A percentile compares a stretch with the other conserved stretches of the same genome.
Conservation (phyloP, 192 early-diverging fungal genomes). For the Geosiphon pyriformis region DNA sequence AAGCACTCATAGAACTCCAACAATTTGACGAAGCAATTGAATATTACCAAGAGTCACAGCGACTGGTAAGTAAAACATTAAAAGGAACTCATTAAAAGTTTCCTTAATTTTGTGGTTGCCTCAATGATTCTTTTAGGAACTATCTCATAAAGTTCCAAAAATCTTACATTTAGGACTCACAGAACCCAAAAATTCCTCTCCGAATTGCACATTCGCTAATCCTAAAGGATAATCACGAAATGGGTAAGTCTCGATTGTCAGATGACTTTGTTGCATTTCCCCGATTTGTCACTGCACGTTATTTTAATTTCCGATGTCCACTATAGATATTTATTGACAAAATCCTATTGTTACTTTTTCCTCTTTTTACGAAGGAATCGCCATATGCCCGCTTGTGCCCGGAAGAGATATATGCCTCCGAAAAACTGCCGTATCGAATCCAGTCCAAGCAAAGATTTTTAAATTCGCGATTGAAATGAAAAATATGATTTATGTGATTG, state of each 20-base stretch:
- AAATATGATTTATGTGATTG: constrained; percentile 83
- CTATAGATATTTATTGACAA: constrained; percentile 6
- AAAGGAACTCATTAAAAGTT: background rate
- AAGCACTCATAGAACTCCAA: constrained; percentile 46
- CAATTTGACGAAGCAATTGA: constrained; percentile 46
- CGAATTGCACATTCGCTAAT: constrained; percentile 50
- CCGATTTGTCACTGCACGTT: no score
- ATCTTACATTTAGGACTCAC: constrained; percentile 35
- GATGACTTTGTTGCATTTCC: no score
- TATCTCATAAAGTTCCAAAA: background rate
- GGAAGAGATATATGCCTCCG: constrained; percentile 65
- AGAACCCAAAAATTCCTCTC: constrained; percentile 38
- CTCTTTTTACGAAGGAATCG: constrained; percentile 35
- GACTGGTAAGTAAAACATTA: constrained; percentile 21
- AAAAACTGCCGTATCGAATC: constrained; percentile 42
- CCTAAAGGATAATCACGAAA: constrained; percentile 47
- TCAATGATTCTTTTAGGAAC: background rate
- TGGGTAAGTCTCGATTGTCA: constrained; percentile 31
- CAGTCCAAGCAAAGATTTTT: constrained; percentile 71
- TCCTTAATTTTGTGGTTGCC: background rate
- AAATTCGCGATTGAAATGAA: constrained; percentile 76
- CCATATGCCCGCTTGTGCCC: constrained; percentile 60
- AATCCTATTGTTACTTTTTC: no score
- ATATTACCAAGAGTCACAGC: constrained; percentile 37
- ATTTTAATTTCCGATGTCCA: background rate